phyloP scores from a whole-genome alignment of 2,329 filamentous ascomycete species.

The Myriosclerotinia duriaeana region DNA sequence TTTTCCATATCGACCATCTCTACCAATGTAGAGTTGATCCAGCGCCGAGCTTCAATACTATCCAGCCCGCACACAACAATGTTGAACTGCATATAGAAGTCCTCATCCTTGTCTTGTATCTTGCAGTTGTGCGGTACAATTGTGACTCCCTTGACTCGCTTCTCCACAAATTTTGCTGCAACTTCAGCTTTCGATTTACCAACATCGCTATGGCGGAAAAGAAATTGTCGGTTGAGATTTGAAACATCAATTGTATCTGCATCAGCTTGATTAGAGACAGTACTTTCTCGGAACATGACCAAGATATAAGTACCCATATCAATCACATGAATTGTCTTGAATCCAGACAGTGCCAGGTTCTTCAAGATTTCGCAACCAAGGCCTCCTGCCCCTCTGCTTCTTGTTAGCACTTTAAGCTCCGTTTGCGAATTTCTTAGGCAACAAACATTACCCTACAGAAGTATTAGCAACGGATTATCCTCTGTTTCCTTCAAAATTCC shows the following conservation, averaged over 20 bases:
- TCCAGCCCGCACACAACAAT: conserved; percentile 92
- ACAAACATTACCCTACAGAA: conserved; percentile 39
- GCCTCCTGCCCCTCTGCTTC: conserved; percentile 79
- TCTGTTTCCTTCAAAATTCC: not conserved
- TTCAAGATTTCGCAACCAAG: conserved; percentile 96
- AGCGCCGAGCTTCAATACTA: conserved; percentile 94
- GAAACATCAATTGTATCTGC: conserved; percentile 96
- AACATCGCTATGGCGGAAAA: conserved; percentile 89
- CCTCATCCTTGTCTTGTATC: conserved; percentile 95
- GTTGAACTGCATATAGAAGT: conserved; percentile 96
- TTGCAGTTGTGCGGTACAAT: conserved; percentile 93
- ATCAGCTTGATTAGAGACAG: conserved; percentile 24
- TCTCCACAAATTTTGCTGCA: conserved; percentile 87
- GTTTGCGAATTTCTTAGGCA: conserved; percentile 20
- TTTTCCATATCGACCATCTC: conserved; percentile 84
- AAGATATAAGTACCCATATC: conserved; percentile 74
- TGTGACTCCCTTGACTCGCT: conserved; percentile 81
- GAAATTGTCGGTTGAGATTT: conserved; percentile 95
- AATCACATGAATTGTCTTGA: conserved; percentile 96
- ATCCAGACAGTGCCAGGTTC: conserved; percentile 90
- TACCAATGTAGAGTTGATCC: conserved; percentile 95
- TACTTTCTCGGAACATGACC: not conserved
- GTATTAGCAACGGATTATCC: conserved; percentile 31
- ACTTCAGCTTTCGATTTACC: conserved; percentile 93
- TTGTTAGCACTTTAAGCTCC: conserved; percentile 3